Evolutionary conservation across 352 stramenopile species (phyloP), one percentile per base, ranked within the genome.

Genomic region (Vaucheria bursata): DNA sequence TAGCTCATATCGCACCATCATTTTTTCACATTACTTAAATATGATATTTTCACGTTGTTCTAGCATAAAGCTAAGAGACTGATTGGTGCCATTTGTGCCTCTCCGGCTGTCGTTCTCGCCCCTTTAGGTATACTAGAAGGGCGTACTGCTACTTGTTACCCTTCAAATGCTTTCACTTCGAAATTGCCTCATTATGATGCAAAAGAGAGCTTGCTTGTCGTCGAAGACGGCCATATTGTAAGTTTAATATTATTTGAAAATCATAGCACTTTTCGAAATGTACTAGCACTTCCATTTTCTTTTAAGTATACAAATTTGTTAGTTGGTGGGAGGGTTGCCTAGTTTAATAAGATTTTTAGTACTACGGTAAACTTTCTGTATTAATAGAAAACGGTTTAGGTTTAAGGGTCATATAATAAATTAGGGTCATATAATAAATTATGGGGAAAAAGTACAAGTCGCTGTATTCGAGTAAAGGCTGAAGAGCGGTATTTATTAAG

Each of bases 31-130:
- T n/a, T n/a, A n/a, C n/a, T n/a, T n/a, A n/a, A n/a, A n/a, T n/a
- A n/a, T n/a, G n/a, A n/a, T n/a, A n/a, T n/a, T n/a, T n/a, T n/a
- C n/a, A n/a, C n/a, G n/a, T n/a, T n/a, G n/a, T n/a, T n/a, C n/a
- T n/a, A n/a, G n/a, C n/a, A n/a, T n/a, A n/a, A n/a, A n/a, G n/a
- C n/a, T n/a, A n/a, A n/a, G n/a, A 82, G 65, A 50, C 65, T 84
- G n/a, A 59, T 88, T 18, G 77, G 74, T 32, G 87, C 87, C 7
- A 89, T 89, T 53, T 90, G 87, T 73, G 87, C 87, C 1, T 73
- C 86, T 37, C 87, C 87, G 1, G 85, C 87, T 8, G 85, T 89
- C 37, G 85, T 89, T 1, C 81, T 90, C 1, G 77, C 81, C 73
- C 37, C 80, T 39, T 79, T 87, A 45, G 79, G 85, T 45, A 36